Percentiles rank a stretch among this genome's conserved stretches.
phyloP scores from a whole-genome alignment of 805 yeast genomes.

The Ogataea salicorniae region DNA sequence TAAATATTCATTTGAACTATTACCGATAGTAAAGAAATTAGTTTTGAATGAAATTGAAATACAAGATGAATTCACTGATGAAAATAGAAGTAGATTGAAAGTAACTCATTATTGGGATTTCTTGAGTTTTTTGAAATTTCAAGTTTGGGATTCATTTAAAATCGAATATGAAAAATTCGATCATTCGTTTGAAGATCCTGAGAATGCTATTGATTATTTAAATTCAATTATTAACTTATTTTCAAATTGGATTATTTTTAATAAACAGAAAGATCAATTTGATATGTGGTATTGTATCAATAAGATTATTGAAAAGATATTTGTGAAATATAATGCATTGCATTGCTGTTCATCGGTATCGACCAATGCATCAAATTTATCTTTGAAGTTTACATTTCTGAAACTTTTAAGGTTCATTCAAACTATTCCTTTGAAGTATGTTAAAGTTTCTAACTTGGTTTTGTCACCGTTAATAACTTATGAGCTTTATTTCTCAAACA shows the following conservation, averaged over 20 bases:
- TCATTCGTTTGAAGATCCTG: conserved; percentile 1
- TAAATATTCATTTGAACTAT: conserved; percentile 2
- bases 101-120: conserved; percentile 15
- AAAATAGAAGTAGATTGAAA: neutral
- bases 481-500: conserved; percentile 34
- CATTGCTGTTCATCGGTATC: conserved; percentile 8
- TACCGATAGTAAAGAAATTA: conserved; percentile 5
- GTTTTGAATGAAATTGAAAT: conserved; percentile 3
- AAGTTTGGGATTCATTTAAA: conserved; percentile 14
- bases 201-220: conserved; percentile 1
- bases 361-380: neutral
- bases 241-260: conserved; percentile 11
- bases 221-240: conserved; percentile 6
- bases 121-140: conserved; percentile 7
- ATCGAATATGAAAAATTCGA: conserved; percentile 2
- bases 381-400: conserved; percentile 7
- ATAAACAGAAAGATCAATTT: neutral
- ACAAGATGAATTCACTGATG: neutral
- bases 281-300: conserved; percentile 17
- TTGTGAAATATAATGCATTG: conserved; percentile 2
- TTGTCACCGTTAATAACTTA: conserved; percentile 38
- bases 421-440: conserved; percentile 17
- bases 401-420: conserved; percentile 12
- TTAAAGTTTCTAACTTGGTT: conserved; percentile 26
- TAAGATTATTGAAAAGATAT: conserved; percentile 7